Evolutionary conservation across 2,329 filamentous ascomycete species (phyloP), one percentile per base, ranked within the genome.

Genomic region (Dryadomyces quercus-mongolicae): DNA sequence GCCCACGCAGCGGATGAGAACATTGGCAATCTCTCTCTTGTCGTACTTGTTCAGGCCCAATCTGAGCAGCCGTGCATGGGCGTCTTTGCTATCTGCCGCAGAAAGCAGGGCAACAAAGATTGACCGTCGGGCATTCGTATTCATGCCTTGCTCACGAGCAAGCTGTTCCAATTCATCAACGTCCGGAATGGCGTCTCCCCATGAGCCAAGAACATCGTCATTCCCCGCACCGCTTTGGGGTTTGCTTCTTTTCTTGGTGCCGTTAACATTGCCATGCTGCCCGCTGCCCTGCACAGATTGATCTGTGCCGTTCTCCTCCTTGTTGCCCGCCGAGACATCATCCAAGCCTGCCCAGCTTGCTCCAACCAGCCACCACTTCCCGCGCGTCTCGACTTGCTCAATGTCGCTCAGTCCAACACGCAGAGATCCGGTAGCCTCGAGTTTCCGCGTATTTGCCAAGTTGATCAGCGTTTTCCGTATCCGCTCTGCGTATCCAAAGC

Each of bases 321-420:
- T 25, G 8, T 15, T 15, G 31, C 15, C 16, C 16, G n/a, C 34
- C 8, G n/a, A 21, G 6, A 22, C 62, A 12, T 59, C 61, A 44
- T 73, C 74, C 6, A 43, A 64, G 22, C 77, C 79, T 4, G 77
- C 72, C 81, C 92, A 96, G 67, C 90, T 95, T n/a, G 93, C 92
- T 52, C 93, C 93, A 5, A 97, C 88, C 20, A 97, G 80, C 93
- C 93, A 98, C 93, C 93, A 98, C 71, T 95, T 96, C 1, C 93
- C 93, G 65, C 85, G 87, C 65, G 86, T 92, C 44, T 92, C 86
- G 0, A 85, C 85, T 58, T 91, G 81, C 58, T 82, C 82, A 52
- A 98, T 88, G 63, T 98, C 93, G 42, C 78, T 75, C 4, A 96
- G 75, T 12, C 86, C 83, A 55, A 96, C 84, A 9, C 88, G 82